These are phyloP conservation scores for Bolboschoenoplectus hybrid DNA, from an alignment of 202 grass and related monocot genomes.

Conservation along the genomic window DNA sequence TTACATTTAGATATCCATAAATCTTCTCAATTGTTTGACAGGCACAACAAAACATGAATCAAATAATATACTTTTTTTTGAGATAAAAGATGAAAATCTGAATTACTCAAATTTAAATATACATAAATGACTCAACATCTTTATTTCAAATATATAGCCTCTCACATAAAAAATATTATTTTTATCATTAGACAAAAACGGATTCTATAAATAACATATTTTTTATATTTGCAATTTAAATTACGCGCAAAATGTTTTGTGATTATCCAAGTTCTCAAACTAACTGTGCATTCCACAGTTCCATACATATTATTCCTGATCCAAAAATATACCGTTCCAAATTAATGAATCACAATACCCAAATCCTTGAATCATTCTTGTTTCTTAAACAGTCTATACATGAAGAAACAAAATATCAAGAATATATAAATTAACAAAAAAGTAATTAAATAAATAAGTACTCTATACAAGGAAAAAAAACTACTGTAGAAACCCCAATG, in stretches of 20 bases:
- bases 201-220: background rate
- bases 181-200: no score
- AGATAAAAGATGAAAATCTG: no score
- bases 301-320: background rate
- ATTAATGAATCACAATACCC: background rate
- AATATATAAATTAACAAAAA: constrained; percentile 33
- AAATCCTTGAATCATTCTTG: constrained; percentile 6
- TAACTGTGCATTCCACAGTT: background rate
- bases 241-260: background rate
- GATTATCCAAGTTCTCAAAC: background rate
- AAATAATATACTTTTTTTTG: background rate
- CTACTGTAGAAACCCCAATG: constrained; percentile 45
- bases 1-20: background rate
- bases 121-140: no score
- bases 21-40: background rate
- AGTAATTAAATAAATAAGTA: constrained; percentile 21
- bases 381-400: constrained; percentile 23
- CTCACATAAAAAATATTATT: no score
- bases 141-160: no score
- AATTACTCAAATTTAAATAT: no score
- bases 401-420: background rate
- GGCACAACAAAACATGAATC: background rate
- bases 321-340: background rate
- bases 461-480: background rate
- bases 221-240: background rate